These are phyloP conservation scores for Pezicula carpinea DNA, from an alignment of 2,329 filamentous ascomycete genomes.

Conservation along the genomic window DNA sequence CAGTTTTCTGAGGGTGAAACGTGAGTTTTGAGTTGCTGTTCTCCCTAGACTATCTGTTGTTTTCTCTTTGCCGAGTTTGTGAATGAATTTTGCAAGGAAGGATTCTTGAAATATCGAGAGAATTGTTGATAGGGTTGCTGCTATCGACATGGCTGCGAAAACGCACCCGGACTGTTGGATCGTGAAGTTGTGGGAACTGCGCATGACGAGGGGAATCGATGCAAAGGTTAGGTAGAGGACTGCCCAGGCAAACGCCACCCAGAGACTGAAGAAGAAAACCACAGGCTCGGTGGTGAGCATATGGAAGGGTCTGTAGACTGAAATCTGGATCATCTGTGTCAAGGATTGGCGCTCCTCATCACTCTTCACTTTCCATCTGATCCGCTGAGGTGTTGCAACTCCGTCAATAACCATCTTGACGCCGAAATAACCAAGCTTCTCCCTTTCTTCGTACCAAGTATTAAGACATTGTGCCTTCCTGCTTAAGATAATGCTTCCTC, in stretches of 20 bases:
- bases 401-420: slow-evolving; percentile 36
- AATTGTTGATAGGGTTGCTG: slow-evolving; percentile 59
- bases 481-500: slow-evolving; percentile 74
- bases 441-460: slow-evolving; percentile 70
- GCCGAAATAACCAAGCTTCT: slow-evolving; percentile 48
- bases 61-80: slow-evolving; percentile 20
- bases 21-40: not conserved
- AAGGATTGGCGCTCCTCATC: slow-evolving; percentile 73
- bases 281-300: slow-evolving; percentile 72
- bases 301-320: slow-evolving; percentile 72
- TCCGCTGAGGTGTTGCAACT: slow-evolving; percentile 39
- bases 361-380: slow-evolving; percentile 75
- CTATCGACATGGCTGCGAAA: slow-evolving; percentile 69
- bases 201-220: slow-evolving; percentile 75
- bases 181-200: slow-evolving; percentile 61
- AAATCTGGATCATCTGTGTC: slow-evolving; percentile 65
- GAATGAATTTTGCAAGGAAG: slow-evolving; percentile 47
- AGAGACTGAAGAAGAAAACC: slow-evolving; percentile 82
- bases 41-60: not conserved
- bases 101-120: slow-evolving; percentile 70
- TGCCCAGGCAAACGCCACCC: slow-evolving; percentile 87
- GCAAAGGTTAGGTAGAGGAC: slow-evolving; percentile 82
- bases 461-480: slow-evolving; percentile 72
- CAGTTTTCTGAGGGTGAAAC: slow-evolving; percentile 7
- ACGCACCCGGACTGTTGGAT: slow-evolving; percentile 64